A percentile compares a stretch with the other conserved stretches of the same genome.
phyloP scores from a whole-genome alignment of 1,284 basidiomycete species.

The Blastosporella zonata region DNA sequence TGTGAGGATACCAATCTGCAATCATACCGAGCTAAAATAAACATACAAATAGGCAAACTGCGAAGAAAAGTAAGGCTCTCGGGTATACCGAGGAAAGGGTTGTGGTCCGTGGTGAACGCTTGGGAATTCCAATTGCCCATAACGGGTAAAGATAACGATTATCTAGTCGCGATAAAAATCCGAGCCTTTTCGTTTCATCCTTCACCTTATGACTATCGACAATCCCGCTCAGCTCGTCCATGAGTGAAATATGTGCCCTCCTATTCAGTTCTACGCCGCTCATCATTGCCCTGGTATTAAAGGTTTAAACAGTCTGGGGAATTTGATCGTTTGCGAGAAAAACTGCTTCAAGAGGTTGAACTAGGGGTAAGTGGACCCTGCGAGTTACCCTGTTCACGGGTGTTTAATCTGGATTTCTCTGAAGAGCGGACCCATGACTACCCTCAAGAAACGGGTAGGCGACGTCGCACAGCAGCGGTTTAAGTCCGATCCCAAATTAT shows the following conservation, averaged over 20 bases:
- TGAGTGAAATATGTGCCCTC: constrained; percentile 40
- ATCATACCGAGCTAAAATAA: not conserved
- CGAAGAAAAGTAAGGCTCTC: too few species aligned
- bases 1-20: not conserved
- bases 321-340: constrained; percentile 68
- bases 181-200: not conserved
- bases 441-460: constrained; percentile 55
- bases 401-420: constrained; percentile 11
- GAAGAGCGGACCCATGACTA: constrained; percentile 49
- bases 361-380: constrained; percentile 47
- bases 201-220: constrained; percentile 38
- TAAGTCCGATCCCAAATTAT: constrained; percentile 49
- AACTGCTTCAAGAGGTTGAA: constrained; percentile 63
- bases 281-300: constrained; percentile 3
- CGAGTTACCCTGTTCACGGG: not conserved
- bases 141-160: constrained; percentile 18
- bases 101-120: not conserved
- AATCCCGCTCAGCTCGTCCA: constrained; percentile 58
- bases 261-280: not conserved
- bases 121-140: not conserved
- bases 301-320: constrained; percentile 81
- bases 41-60: too few species aligned
- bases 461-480: constrained; percentile 59
- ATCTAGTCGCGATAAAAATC: constrained; percentile 10
- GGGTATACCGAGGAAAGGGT: too few species aligned